Conservation (phyloP, 306 rosid genomes). For the Crotalaria pallida region DNA sequence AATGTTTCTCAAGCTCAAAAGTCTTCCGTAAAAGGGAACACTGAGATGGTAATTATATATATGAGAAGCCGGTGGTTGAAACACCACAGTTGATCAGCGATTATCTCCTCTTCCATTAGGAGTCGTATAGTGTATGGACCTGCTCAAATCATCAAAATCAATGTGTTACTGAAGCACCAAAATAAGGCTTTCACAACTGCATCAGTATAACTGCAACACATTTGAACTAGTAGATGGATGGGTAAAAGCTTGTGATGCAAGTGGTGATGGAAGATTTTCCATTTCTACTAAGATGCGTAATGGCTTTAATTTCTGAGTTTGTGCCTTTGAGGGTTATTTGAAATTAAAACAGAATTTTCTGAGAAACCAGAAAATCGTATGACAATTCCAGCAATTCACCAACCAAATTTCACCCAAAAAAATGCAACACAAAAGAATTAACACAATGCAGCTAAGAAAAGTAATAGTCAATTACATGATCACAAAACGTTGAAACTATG, state of each 20-base stretch:
- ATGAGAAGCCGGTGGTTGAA: background rate
- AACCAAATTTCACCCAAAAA: background rate
- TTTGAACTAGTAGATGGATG: background rate
- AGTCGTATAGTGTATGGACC: conserved; percentile 34
- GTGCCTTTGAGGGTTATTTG: background rate
- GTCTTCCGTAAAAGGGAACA: conserved; percentile 2
- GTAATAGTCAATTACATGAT: background rate
- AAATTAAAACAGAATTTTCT: background rate
- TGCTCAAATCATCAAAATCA: conserved; percentile 27
- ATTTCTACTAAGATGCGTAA: background rate
- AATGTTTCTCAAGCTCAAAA: conserved; percentile 8
- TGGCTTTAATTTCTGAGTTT: background rate
- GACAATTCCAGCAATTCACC: background rate
- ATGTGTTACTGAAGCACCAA: background rate
- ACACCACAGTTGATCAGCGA: conserved; percentile 36
- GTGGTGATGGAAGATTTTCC: background rate
- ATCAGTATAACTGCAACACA: background rate
- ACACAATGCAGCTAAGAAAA: background rate
- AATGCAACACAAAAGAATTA: background rate
- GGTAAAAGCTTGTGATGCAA: background rate
- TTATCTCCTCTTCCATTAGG: conserved; percentile 36
- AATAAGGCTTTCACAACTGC: background rate
- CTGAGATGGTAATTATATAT: conserved; percentile 18
- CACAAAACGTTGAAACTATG: background rate
- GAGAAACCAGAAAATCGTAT: background rate